Conservation (phyloP, 2,329 filamentous ascomycete genomes). For the Aspergillus tamarii region DNA sequence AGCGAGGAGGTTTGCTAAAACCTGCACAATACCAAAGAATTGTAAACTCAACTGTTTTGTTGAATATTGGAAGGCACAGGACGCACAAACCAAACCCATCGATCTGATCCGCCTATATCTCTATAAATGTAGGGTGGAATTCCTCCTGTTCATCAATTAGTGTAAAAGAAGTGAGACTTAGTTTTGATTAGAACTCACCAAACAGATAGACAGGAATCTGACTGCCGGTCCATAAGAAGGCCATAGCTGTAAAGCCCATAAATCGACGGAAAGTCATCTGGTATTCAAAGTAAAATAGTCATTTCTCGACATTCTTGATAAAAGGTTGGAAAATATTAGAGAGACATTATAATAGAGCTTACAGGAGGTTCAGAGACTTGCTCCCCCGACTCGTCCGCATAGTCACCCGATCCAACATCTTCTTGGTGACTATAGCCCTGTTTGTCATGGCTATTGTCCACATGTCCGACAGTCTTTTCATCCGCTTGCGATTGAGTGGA, state of each 20-base stretch:
- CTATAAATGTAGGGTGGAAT: constrained; percentile 60
- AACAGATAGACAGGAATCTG: constrained; percentile 62
- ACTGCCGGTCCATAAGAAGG: constrained; percentile 63
- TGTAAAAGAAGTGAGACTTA: not conserved
- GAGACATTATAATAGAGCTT: constrained; percentile 15
- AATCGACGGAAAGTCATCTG: constrained; percentile 56
- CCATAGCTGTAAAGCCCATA: constrained; percentile 61
- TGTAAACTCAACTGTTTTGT: not conserved
- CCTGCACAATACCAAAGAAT: constrained; percentile 25
- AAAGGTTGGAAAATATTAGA: not conserved
- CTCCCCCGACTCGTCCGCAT: constrained; percentile 46
- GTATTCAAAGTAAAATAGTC: constrained; percentile 21
- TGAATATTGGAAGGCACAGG: not conserved
- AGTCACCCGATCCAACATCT: constrained; percentile 49
- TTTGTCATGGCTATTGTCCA: constrained; percentile 33
- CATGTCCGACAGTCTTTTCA: constrained; percentile 32
- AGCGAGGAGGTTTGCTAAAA: constrained; percentile 57
- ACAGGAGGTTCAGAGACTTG: constrained; percentile 51
- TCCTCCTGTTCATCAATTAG: constrained; percentile 35
- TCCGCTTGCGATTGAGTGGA: constrained; percentile 25
- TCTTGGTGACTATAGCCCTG: constrained; percentile 50
- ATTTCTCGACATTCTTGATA: constrained; percentile 3
- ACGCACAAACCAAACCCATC: constrained; percentile 64
- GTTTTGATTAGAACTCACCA: constrained; percentile 36
- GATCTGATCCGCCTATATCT: constrained; percentile 62